Percentiles rank a stretch among this genome's conserved stretches.
phyloP scores from a whole-genome alignment of 176 grass and related monocot genomes.

The Bolboschoenus planiculmis region DNA sequence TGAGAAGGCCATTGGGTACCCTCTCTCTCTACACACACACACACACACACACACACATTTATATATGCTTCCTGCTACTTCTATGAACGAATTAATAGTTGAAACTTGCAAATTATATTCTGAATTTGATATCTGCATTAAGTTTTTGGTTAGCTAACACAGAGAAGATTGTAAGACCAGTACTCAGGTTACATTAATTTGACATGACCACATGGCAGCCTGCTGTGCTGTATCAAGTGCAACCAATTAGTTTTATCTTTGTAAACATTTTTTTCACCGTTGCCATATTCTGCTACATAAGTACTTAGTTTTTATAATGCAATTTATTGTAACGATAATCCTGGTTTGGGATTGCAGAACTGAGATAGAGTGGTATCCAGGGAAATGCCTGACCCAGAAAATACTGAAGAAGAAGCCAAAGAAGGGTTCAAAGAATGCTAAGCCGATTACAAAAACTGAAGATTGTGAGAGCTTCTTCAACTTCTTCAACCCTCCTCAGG shows the following conservation, averaged over 20 bases:
- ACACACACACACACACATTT: no score
- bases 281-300: not conserved
- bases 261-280: not conserved
- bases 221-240: not conserved
- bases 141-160: not conserved
- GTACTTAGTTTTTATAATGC: not conserved
- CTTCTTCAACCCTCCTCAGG: constrained; percentile 94
- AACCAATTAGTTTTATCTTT: not conserved
- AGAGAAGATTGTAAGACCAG: not conserved
- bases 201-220: not conserved
- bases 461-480: constrained; percentile 95
- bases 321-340: not conserved
- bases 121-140: not conserved
- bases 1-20: constrained; percentile 87
- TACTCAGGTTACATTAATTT: not conserved
- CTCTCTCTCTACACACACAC: no score
- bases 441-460: constrained; percentile 88
- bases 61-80: not conserved
- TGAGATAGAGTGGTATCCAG: constrained; percentile 81
- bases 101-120: not conserved
- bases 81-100: not conserved
- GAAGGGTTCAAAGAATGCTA: constrained; percentile 85
- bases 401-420: constrained; percentile 89
- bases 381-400: constrained; percentile 91
- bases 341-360: constrained; percentile 37